Evolutionary conservation across 148 eudicot species (phyloP), one percentile per base, ranked within the genome.

Genomic region (Mesembryanthemum crystallinum): DNA sequence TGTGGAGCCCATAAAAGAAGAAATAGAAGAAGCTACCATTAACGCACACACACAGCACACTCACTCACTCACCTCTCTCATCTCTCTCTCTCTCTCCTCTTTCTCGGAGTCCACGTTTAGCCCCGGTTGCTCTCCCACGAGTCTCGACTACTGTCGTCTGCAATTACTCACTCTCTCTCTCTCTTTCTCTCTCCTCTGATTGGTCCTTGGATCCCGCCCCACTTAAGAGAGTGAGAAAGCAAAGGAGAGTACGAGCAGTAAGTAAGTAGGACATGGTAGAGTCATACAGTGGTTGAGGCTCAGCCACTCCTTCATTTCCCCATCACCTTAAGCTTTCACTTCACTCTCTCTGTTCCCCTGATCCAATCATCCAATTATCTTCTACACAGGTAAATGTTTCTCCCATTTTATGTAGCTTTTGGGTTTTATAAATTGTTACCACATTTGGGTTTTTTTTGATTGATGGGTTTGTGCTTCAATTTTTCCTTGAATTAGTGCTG

Each of bases 331-430:
- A 14, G n/a, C 42, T 51, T 64, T 59, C 67, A 66, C 65, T 78
- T 30, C 60, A 43, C 65, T 67, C 66, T 67, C 59, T 58, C 18
- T 66, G 8, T 37, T 43, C n/a, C 73, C 0, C 66, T 67, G 55
- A 42, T 73, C 69, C 21, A n/a, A n/a, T 66, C 12, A 29, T 14
- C 28, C 20, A 60, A 35, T 59, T 64, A 68, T n/a, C 82, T 74
- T 45, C 43, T 77, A 63, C 4, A 47, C 60, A 42, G 79, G 79
- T 80, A 77, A 47, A 37, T 12, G 47, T 47, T 1, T 70, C 29
- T 63, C 49, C 64, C 67, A 61, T 73, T 73, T 62, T 35, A 7
- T 37, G 25, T 2, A 37, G 35, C 24, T 12, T n/a, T 51, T 47
- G 5, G 45, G 20, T 51, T 24, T 24, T 3, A n/a, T 11, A 17